A percentile compares a stretch with the other conserved stretches of the same genome.
These are phyloP conservation scores for Coix lacrymajobi DNA, from an alignment of 176 grass and related monocot genomes.

Conservation along the genomic window DNA sequence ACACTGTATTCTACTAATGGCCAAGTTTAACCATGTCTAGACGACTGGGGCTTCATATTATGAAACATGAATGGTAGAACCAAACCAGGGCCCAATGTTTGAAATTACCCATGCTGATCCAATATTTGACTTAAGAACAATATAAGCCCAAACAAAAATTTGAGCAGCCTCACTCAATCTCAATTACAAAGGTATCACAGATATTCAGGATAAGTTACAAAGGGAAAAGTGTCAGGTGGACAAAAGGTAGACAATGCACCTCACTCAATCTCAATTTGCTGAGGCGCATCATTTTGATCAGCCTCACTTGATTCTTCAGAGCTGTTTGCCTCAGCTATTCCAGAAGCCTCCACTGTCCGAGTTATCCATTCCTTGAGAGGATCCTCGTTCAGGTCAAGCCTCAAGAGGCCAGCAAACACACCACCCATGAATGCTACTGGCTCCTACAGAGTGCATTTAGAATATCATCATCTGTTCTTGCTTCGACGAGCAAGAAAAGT, in stretches of 20 bases:
- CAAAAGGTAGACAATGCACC: conserved; percentile 26
- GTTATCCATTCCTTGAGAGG: conserved; percentile 91
- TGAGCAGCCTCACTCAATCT: no score
- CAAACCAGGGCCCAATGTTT: neutral
- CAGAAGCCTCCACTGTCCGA: conserved; percentile 71
- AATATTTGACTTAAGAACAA: conserved; percentile 8
- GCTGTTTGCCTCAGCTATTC: conserved; percentile 50
- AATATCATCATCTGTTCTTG: neutral
- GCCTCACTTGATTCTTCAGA: conserved; percentile 38
- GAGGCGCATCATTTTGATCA: conserved; percentile 57
- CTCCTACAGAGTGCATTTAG: conserved; percentile 44
- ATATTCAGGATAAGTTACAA: conserved; percentile 20
- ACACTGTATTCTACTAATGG: neutral
- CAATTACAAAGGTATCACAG: no score
- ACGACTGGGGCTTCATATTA: neutral
- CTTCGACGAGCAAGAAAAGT: neutral
- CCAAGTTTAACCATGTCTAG: neutral
- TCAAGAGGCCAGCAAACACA: conserved; percentile 82
- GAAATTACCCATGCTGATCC: neutral
- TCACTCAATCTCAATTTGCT: conserved; percentile 92
- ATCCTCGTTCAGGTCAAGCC: conserved; percentile 94
- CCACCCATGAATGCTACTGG: conserved; percentile 95
- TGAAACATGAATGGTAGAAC: neutral
- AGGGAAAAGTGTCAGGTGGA: neutral
- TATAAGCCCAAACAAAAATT: neutral